phyloP scores from a whole-genome alignment of 441 rosid genomes.

The Populus hybrid region DNA sequence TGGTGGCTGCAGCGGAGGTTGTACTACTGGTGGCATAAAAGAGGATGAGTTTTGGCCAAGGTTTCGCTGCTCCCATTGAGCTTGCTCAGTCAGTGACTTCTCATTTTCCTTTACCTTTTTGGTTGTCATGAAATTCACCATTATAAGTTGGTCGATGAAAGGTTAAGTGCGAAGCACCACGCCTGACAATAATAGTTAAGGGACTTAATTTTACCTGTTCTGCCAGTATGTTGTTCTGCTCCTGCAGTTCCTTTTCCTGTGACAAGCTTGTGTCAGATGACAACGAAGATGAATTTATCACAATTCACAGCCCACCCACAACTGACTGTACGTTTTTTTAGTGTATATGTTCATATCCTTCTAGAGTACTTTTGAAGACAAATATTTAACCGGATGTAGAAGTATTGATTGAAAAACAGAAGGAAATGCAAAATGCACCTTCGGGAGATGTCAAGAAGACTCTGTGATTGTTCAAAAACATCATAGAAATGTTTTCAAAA shows the following conservation, averaged over 20 bases:
- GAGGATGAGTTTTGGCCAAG: slow-evolving; percentile 20
- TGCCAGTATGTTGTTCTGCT: slow-evolving; percentile 39
- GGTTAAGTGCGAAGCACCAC: background rate
- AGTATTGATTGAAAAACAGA: background rate
- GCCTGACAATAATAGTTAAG: background rate
- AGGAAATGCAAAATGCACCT: background rate
- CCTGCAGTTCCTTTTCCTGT: slow-evolving; percentile 47
- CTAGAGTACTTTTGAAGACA: background rate
- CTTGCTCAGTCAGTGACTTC: slow-evolving; percentile 19
- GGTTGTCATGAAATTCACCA: background rate
- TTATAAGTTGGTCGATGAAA: background rate
- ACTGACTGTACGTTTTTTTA: background rate
- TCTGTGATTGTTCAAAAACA: background rate
- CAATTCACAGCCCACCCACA: background rate
- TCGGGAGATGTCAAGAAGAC: background rate
- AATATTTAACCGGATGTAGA: background rate
- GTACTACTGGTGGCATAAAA: slow-evolving; percentile 23
- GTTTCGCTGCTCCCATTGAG: slow-evolving; percentile 30
- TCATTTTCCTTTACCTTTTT: slow-evolving; percentile 41
- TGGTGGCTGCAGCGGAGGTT: slow-evolving; percentile 10
- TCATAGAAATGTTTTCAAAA: no score
- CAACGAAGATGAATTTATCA: background rate
- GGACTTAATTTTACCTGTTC: slow-evolving; percentile 36
- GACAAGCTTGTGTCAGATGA: slow-evolving; percentile 10
- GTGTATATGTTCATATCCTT: background rate